Percentiles rank a stretch among this genome's conserved stretches.
These are phyloP conservation scores for Pulicaria dysenterica DNA, from an alignment of 129 eudicot genomes.

Conservation along the genomic window DNA sequence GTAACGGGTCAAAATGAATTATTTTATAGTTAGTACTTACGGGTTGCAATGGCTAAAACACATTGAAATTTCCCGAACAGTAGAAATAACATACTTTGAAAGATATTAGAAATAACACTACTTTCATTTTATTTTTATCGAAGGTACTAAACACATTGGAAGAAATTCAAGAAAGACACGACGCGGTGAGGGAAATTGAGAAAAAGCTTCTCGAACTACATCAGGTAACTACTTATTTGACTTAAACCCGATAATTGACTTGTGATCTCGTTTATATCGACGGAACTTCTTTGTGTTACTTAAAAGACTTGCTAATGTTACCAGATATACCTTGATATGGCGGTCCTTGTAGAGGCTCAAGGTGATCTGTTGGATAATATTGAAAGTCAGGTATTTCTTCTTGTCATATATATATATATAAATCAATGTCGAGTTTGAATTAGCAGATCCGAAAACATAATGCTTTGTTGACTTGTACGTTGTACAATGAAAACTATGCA, in stretches of 20 bases:
- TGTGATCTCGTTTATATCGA: background rate
- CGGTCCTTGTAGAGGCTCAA: conserved; percentile 88
- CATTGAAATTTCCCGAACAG: too few species aligned
- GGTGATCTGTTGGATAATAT: conserved; percentile 90
- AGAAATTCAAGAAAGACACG: conserved; percentile 97
- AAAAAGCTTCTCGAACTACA: conserved; percentile 88
- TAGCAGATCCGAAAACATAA: background rate
- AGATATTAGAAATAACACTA: too few species aligned
- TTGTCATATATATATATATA: background rate
- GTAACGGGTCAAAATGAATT: too few species aligned
- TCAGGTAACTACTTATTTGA: conserved; percentile 54
- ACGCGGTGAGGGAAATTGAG: conserved; percentile 88
- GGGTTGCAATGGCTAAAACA: too few species aligned
- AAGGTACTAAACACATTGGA: conserved; percentile 81
- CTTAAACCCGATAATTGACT: background rate
- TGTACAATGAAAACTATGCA: conserved; percentile 5
- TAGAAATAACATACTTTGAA: too few species aligned
- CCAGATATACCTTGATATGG: conserved; percentile 94
- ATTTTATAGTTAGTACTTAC: too few species aligned
- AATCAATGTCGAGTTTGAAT: background rate
- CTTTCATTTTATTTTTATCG: too few species aligned
- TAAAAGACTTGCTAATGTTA: conserved; percentile 12
- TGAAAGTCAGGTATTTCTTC: conserved; percentile 75
- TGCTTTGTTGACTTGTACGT: conserved; percentile 13
- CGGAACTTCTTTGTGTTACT: background rate